Evolutionary conservation across 257 asterid genomes (phyloP).

Genomic region (Apocynum venetum): DNA sequence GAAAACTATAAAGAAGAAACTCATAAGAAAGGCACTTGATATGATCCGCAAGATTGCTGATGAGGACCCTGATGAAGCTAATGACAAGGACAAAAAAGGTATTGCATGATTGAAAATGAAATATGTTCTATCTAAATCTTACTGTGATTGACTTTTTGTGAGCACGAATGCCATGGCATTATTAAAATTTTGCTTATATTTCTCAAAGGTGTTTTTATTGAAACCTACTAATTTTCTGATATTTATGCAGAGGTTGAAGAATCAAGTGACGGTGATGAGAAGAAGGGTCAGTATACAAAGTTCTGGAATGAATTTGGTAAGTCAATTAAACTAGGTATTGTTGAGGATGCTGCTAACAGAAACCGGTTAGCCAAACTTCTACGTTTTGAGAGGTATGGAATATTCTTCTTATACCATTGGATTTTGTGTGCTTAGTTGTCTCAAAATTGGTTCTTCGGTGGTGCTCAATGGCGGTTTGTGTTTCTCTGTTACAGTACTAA

Average conservation of each 20-base stretch:
- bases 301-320: conserved; percentile 97
- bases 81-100: conserved; percentile 63
- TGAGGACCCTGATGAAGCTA: conserved; percentile 89
- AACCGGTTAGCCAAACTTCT: conserved; percentile 90
- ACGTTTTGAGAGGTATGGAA: conserved; percentile 70
- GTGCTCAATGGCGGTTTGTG: neutral
- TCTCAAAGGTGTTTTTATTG: neutral
- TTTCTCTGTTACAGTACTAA: conserved; percentile 51
- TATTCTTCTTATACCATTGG: neutral
- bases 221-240: conserved; percentile 2
- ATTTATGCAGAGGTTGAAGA: conserved; percentile 62
- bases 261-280: conserved; percentile 64
- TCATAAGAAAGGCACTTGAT: conserved; percentile 94
- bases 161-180: neutral
- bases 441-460: neutral
- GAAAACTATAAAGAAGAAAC: conserved; percentile 93
- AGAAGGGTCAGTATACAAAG: conserved; percentile 79
- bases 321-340: conserved; percentile 87
- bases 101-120: neutral
- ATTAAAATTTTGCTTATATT: neutral
- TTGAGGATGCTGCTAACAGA: conserved; percentile 86
- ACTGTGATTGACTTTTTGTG: neutral
- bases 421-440: neutral
- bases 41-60: conserved; percentile 94
- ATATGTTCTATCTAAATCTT: neutral